Base-by-base conservation (phyloP, 805 yeast species). In the Candida krabiensis region DNA sequence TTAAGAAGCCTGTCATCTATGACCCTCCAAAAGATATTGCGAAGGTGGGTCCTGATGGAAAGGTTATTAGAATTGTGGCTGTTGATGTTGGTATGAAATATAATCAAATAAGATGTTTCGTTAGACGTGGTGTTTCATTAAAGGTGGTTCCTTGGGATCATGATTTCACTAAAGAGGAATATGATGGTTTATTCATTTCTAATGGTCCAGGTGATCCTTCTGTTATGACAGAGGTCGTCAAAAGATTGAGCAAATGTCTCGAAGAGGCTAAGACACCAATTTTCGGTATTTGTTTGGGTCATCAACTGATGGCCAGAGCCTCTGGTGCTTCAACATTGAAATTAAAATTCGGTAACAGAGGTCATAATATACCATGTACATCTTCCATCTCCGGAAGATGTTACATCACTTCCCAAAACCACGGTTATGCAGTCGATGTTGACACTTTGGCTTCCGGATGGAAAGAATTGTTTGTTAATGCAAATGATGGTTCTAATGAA, bases 121-220 rank as follows among this genome's bases (percentile, higher is more conserved):
- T 93, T 42, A 79, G 80, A 61, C 83, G 99, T 59, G 99, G 99
- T 63, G 96, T 93, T 36, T 97, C 95, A 69, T 73, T 93, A 52
- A 78, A 80, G 60, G 97, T 93, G 39, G 97, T 93, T 33, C 98
- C 99, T 44, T 91, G 91, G 90, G 83, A 93, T 63, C 81, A 89
- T 60, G 96, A 89, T 65, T 83, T 85, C 63, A 70, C 85, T 46
- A 56, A 66, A 35, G 96, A 88, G 65, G 74, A 80, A 46, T 93
- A 84, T 61, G 99, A 93, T 64, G 99, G 99, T 72, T 74, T 93
- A 55, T 93, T 93, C 67, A 72, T 91, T 50, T 90, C 97, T 39
- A 93, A 93, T 67, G 99, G 99, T 71, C 99, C 99, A 19, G 99
- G 99, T 78, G 98, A 93, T 69, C 99, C 99, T 41, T 77, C 93